phyloP scores from a whole-genome alignment of 176 grass and related monocot species.

The Aegilops longissima region DNA sequence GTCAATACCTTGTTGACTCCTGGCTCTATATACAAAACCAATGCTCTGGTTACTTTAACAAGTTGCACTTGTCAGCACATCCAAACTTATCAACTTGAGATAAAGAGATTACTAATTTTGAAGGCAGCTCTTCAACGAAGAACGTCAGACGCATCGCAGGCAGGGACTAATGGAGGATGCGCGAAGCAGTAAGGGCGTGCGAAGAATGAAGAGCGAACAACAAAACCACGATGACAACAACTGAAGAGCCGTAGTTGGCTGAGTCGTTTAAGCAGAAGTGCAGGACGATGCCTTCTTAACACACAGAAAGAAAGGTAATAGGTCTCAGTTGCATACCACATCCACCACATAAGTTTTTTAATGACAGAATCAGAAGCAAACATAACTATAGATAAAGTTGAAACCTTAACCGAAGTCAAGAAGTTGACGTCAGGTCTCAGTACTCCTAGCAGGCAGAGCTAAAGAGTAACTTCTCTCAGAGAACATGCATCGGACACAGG shows the following conservation, averaged over 20 bases:
- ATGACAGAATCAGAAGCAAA: constrained; percentile 32
- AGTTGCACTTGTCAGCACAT: constrained; percentile 30
- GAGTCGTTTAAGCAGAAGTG: constrained; percentile 78
- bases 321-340: constrained; percentile 75
- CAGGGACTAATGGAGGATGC: constrained; percentile 39
- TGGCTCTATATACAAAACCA: constrained; percentile 15
- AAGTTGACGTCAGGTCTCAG: constrained; percentile 54
- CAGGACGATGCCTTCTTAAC: constrained; percentile 84
- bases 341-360: constrained; percentile 40
- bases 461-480: constrained; percentile 34
- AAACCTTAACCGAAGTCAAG: constrained; percentile 93
- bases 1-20: neutral
- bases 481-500: neutral
- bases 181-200: constrained; percentile 34
- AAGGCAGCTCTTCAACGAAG: constrained; percentile 40
- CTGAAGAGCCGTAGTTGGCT: constrained; percentile 59
- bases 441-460: constrained; percentile 52
- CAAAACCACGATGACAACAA: constrained; percentile 78
- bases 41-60: neutral
- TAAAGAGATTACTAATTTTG: constrained; percentile 47
- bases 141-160: constrained; percentile 33
- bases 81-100: constrained; percentile 28
- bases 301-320: constrained; percentile 78
- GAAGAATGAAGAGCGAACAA: constrained; percentile 68
- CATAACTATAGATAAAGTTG: constrained; percentile 64